Base-by-base conservation (phyloP, 768 basidiomycete species). In the Boletellus sp. region DNA sequence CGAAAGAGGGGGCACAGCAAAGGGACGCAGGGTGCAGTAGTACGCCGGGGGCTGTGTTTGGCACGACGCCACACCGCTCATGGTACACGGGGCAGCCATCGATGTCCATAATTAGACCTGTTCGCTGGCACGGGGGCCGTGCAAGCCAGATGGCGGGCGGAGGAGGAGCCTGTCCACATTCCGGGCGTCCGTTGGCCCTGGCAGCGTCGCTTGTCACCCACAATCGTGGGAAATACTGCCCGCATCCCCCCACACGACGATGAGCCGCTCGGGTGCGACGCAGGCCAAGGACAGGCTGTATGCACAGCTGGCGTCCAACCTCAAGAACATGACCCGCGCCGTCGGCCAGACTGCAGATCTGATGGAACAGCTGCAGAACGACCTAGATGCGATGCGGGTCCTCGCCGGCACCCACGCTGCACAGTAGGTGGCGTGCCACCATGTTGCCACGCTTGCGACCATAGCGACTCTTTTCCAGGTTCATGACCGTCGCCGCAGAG, bases 271-370 rank as follows among this genome's bases (percentile, higher is more conserved):
- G 4, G 83, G 77, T 59, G 85, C 86, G 4, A 84, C 84, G 0
- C 85, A 86, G 54, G 80, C 85, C 32, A 94, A 93, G 69, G 84
- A 90, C 57, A 71, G 88, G 48, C 81, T 92, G 20, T 93, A 93
- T 60, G 75, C 78, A 34, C 88, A 91, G 61, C 78, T 94, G 3
- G 78, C 88, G 4, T 74, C 78, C 42, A 84, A 81, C 41, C 66
- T 94, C 3, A 78, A 78, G 24, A 73, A 84, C 42, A 82, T 92
- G 67, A 80, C 84, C 43, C 70, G 79, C 17, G 82, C 84, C 0
- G 76, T 92, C 42, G 74, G 76, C 22, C 84, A 82, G 56, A 89
- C 90, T 1, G 85, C 88, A 33, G 83, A 84, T 57, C 74, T 91
- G 20, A 85, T 88, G 67, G 88, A 85, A 62, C 79, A 82, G 47